A percentile compares a stretch with the other conserved stretches of the same genome.
These are phyloP conservation scores for Pythium dissotocum DNA, from an alignment of 352 stramenopile genomes.

Conservation along the genomic window DNA sequence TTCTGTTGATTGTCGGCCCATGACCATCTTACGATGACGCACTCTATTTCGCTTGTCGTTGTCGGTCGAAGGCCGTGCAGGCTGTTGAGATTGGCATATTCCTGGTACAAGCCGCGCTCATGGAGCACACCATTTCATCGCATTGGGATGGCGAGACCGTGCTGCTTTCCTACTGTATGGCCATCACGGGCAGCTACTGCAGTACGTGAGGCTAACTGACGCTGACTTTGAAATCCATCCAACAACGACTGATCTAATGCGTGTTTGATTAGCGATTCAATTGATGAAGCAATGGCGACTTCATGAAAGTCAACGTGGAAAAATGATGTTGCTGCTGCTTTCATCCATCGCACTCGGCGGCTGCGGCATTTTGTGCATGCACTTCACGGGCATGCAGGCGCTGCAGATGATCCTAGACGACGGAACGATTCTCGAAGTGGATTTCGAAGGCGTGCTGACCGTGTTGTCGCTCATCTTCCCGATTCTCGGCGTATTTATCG, in stretches of 20 bases:
- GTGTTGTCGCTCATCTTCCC: slow-evolving; percentile 58
- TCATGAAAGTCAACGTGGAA: slow-evolving; percentile 30
- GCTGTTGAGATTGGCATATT: neutral
- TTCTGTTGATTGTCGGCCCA: neutral
- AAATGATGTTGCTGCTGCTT: slow-evolving; percentile 46
- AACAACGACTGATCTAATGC: slow-evolving; percentile 23
- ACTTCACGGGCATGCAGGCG: slow-evolving; percentile 75
- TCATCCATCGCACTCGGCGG: slow-evolving; percentile 52
- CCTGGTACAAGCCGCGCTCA: neutral
- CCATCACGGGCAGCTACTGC: slow-evolving; percentile 57
- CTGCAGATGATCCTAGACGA: slow-evolving; percentile 46
- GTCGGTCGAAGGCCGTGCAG: neutral
- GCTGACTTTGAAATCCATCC: neutral
- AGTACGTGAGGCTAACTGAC: slow-evolving; percentile 30
- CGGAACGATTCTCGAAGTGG: slow-evolving; percentile 40
- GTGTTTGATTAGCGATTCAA: slow-evolving; percentile 44
- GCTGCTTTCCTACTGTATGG: slow-evolving; percentile 51
- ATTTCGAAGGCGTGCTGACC: slow-evolving; percentile 57
- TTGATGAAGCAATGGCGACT: slow-evolving; percentile 70
- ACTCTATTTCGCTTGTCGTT: neutral
- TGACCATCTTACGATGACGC: neutral
- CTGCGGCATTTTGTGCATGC: slow-evolving; percentile 74
- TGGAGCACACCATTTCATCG: slow-evolving; percentile 34
- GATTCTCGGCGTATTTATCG: slow-evolving; percentile 57
- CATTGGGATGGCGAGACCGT: slow-evolving; percentile 50